Conservation (phyloP, 331 rosid species). For the Arachis monticola region DNA sequence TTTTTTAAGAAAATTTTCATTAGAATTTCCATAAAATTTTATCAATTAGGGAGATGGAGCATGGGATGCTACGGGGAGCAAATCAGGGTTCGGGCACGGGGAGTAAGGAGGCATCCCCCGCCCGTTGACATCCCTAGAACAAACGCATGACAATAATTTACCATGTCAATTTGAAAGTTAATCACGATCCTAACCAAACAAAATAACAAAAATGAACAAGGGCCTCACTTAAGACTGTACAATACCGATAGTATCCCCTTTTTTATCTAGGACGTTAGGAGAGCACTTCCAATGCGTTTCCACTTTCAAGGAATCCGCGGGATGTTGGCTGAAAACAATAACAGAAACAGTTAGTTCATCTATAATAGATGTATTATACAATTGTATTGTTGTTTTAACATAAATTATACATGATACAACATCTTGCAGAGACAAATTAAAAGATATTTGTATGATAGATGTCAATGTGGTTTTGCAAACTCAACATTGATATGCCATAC, state of each 20-base stretch:
- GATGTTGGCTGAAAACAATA: constrained; percentile 63
- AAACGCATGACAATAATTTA: constrained; percentile 10
- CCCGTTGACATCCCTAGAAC: not conserved
- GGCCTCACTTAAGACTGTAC: constrained; percentile 32
- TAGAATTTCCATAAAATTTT: too few species aligned
- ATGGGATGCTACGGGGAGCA: too few species aligned
- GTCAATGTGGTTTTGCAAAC: constrained; percentile 25
- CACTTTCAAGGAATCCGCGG: constrained; percentile 67
- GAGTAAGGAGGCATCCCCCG: too few species aligned
- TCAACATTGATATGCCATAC: constrained; percentile 27
- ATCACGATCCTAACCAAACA: constrained; percentile 17
- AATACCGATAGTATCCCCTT: constrained; percentile 28
- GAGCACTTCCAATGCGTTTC: constrained; percentile 55
- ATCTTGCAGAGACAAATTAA: not conserved
- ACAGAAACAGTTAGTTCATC: constrained; percentile 13
- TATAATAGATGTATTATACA: constrained; percentile 6
- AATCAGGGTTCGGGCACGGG: too few species aligned
- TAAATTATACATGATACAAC: constrained; percentile 6
- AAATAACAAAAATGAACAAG: not conserved
- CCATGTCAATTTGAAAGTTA: constrained; percentile 31
- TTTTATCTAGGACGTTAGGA: constrained; percentile 48
- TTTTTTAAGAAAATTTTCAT: too few species aligned
- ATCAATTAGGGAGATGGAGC: too few species aligned
- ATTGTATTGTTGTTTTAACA: not conserved
- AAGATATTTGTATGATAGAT: not conserved